Percentiles rank a stretch among this genome's conserved stretches.
These are phyloP conservation scores for Cladosporium velox DNA, from an alignment of 2,329 filamentous ascomycete species.

Conservation along the genomic window DNA sequence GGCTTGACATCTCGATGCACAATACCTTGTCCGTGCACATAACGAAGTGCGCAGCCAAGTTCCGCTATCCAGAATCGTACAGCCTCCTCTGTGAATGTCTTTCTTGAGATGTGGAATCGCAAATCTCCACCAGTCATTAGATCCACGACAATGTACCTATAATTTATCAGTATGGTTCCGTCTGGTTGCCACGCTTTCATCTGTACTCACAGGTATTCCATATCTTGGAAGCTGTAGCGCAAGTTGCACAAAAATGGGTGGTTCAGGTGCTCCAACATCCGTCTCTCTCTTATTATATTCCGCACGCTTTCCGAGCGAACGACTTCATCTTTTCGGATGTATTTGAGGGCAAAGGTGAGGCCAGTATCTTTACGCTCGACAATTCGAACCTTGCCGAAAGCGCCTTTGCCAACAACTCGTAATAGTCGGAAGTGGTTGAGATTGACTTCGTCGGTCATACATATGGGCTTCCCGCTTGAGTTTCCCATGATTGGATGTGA, in stretches of 20 bases:
- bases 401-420: constrained; percentile 93
- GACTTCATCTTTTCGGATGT: constrained; percentile 98
- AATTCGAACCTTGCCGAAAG: constrained; percentile 97
- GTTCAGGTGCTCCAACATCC: constrained; percentile 97
- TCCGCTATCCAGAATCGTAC: constrained; percentile 97
- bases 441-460: constrained; percentile 93
- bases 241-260: constrained; percentile 98
- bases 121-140: constrained; percentile 97
- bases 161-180: not conserved
- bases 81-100: constrained; percentile 96
- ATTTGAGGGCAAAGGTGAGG: constrained; percentile 93
- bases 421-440: constrained; percentile 96
- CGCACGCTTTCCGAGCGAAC: constrained; percentile 96
- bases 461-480: constrained; percentile 88
- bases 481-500: constrained; percentile 72
- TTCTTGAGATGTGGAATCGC: constrained; percentile 95
- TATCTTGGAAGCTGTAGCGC: constrained; percentile 98
- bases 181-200: not conserved
- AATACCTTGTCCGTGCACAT: constrained; percentile 82
- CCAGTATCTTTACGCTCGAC: constrained; percentile 96
- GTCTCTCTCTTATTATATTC: constrained; percentile 94
- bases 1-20: constrained; percentile 91
- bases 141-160: constrained; percentile 88
- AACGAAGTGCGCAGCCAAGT: constrained; percentile 84
- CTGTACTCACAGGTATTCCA: constrained; percentile 85